Evolutionary conservation across 108 stramenopile genomes (phyloP), one percentile per base, ranked within the genome.

Genomic region (Cyclotella kingstonii): DNA sequence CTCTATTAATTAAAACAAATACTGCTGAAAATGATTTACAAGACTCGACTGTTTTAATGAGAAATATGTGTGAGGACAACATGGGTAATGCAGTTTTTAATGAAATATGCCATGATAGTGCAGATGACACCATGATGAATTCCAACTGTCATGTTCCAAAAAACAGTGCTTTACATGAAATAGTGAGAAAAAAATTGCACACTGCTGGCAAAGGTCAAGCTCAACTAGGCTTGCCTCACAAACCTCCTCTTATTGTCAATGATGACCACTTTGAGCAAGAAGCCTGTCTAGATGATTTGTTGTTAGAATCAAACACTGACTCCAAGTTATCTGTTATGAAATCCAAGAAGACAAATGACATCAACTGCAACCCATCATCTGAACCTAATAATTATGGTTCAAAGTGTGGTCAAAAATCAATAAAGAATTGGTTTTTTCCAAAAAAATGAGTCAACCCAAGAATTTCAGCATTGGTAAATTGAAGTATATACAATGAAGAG

Each of bases 61-160:
- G n/a, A n/a, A n/a, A n/a, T n/a, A n/a, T n/a, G n/a, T n/a, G n/a
- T n/a, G n/a, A n/a, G n/a, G n/a, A n/a, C n/a, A n/a, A n/a, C n/a
- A n/a, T n/a, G n/a, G n/a, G n/a, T n/a, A n/a, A n/a, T n/a, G n/a
- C n/a, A n/a, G n/a, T n/a, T n/a, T n/a, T n/a, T n/a, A n/a, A n/a
- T n/a, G n/a, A n/a, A n/a, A n/a, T n/a, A 34, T 72, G 64, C 11
- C 68, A 75, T 41, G 69, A 70, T 34, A 75, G 73, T 44, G 68
- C 63, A 34, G 45, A 68, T 25, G 73, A 70, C 11, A 47, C 52
- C 17, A 41, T 17, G 15, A 34, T 19, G 9, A 15, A 30, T 4
- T 4, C 23, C n/a, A 48, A 35, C 28, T n/a, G n/a, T n/a, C 45
- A 55, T n/a, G 18, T 55, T 18, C n/a, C n/a, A 47, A 54, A 41